A percentile compares a stretch with the other conserved stretches of the same genome.
Evolutionary conservation across 768 basidiomycete genomes (phyloP).

Genomic region (Asterophora parasitica): DNA sequence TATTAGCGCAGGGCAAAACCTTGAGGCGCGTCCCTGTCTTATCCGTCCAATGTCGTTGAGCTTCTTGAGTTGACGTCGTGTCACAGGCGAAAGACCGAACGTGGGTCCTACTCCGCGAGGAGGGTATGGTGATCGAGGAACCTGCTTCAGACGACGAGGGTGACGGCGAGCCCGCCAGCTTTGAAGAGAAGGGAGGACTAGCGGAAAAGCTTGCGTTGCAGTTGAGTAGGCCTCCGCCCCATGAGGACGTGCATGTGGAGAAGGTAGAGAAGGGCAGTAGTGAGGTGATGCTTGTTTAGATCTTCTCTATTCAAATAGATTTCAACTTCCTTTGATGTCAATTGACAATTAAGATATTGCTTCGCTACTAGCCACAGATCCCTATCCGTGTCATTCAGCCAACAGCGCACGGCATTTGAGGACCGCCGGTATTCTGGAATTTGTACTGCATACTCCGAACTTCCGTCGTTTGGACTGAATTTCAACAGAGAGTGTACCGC

Average conservation of each 20-base stretch:
- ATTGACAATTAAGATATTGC: no score
- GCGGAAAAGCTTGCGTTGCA: slow-evolving; percentile 34
- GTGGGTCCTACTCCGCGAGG: slow-evolving; percentile 53
- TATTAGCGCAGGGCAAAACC: slow-evolving; percentile 74
- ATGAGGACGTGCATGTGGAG: slow-evolving; percentile 5
- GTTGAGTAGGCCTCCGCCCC: slow-evolving; percentile 10
- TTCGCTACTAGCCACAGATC: no score
- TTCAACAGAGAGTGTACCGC: no score
- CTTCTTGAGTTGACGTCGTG: neutral
- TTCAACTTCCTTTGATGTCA: no score
- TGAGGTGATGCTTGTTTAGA: no score
- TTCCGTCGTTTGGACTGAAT: no score
- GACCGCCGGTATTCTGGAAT: no score
- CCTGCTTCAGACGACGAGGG: slow-evolving; percentile 38
- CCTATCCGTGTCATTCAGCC: no score
- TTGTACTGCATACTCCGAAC: no score
- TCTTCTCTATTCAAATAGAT: no score
- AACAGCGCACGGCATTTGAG: no score
- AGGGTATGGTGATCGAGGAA: slow-evolving; percentile 68
- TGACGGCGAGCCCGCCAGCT: slow-evolving; percentile 27
- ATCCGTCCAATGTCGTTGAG: neutral
- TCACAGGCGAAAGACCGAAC: slow-evolving; percentile 52
- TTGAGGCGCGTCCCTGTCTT: slow-evolving; percentile 40
- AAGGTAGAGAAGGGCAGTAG: neutral
- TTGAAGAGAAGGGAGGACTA: slow-evolving; percentile 42